These are phyloP conservation scores for Leptodontidium sp. DNA, from an alignment of 2,329 filamentous ascomycete genomes.

Conservation along the genomic window DNA sequence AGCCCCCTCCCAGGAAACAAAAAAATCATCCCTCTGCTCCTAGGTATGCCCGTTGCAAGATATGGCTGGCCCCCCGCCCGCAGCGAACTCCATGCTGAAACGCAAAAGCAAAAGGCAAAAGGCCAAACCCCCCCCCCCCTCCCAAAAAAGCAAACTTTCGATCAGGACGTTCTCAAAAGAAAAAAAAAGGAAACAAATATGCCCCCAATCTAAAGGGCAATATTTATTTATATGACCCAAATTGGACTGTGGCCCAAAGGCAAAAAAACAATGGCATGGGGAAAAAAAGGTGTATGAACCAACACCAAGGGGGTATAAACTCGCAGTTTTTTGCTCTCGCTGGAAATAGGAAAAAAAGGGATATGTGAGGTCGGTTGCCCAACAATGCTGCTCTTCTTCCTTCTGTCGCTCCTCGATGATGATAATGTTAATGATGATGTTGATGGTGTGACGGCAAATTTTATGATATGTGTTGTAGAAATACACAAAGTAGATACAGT, in stretches of 20 bases:
- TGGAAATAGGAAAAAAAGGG: constrained; percentile 4
- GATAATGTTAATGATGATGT: constrained; percentile 20
- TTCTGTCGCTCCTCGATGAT: constrained; percentile 20
- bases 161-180: not conserved
- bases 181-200: not conserved
- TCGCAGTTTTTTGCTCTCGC: constrained; percentile 23
- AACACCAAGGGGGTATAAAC: constrained; percentile 32
- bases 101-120: constrained; percentile 17
- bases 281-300: constrained; percentile 25
- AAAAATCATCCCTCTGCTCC: constrained; percentile 14
- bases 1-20: not conserved
- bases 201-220: not conserved
- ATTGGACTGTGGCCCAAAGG: constrained; percentile 13
- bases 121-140: too few relatives aligned
- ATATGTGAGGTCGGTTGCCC: constrained; percentile 34
- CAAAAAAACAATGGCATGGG: constrained; percentile 20
- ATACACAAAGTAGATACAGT: constrained; percentile 36
- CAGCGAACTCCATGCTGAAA: constrained; percentile 36
- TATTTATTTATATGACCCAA: not conserved
- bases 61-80: constrained; percentile 3
- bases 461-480: constrained; percentile 28
- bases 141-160: not conserved
- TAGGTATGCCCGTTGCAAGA: constrained; percentile 14
- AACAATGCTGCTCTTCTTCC: constrained; percentile 32
- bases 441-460: constrained; percentile 16